Conservation (phyloP, 495 filamentous ascomycete species). For the Aspergillus panamensis region DNA sequence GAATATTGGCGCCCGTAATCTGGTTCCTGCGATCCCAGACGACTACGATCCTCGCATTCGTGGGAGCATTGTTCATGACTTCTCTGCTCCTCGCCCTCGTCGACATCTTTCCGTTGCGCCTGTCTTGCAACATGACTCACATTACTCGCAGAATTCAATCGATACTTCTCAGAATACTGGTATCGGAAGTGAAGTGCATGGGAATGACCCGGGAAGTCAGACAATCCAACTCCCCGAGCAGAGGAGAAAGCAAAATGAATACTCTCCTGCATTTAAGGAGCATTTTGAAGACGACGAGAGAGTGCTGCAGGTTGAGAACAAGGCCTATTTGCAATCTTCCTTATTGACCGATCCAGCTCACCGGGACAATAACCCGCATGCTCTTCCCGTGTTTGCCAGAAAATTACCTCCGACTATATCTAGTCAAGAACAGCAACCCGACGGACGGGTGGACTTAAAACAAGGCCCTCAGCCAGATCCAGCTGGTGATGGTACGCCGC, state of each 20-base stretch:
- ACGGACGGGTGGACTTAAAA: constrained; percentile 15
- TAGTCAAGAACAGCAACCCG: constrained; percentile 20
- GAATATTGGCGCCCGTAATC: constrained; percentile 42
- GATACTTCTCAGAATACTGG: constrained; percentile 14
- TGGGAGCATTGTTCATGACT: constrained; percentile 85
- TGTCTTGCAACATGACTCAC: constrained; percentile 15
- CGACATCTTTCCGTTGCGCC: constrained; percentile 47
- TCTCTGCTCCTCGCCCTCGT: constrained; percentile 74
- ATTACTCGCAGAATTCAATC: constrained; percentile 11
- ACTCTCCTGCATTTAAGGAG: constrained; percentile 64
- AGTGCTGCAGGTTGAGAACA: constrained; percentile 47
- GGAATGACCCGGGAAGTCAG: background rate
- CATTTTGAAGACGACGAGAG: constrained; percentile 63
- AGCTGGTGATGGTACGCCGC: constrained; percentile 8
- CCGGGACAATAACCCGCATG: constrained; percentile 30
- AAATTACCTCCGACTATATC: constrained; percentile 46
- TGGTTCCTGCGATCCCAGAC: constrained; percentile 60
- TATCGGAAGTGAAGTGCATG: background rate
- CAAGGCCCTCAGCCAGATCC: constrained; percentile 9
- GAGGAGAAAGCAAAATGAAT: constrained; percentile 38
- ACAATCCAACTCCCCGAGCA: constrained; percentile 24
- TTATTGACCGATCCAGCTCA: constrained; percentile 39
- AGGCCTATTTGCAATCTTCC: constrained; percentile 45
- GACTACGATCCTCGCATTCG: constrained; percentile 82
- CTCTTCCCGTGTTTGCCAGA: constrained; percentile 50